These are phyloP conservation scores for Trametes hirsuta DNA, from an alignment of 1,284 basidiomycete species.

Conservation along the genomic window DNA sequence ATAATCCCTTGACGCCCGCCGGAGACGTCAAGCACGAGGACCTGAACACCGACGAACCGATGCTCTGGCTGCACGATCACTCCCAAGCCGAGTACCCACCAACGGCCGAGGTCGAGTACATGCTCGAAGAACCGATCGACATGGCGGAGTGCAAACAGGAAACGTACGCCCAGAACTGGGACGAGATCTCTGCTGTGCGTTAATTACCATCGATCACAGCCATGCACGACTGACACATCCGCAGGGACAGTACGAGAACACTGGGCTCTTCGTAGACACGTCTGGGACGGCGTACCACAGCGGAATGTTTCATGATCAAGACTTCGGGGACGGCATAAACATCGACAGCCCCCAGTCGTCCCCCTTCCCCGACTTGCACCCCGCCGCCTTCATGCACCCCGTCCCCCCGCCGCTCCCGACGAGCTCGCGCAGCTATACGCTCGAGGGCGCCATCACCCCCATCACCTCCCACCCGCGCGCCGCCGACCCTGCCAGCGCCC, in stretches of 20 bases:
- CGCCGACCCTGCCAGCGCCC: neutral
- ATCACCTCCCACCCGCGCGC: neutral
- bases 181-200: neutral
- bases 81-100: neutral
- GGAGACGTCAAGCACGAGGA: no score
- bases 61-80: neutral
- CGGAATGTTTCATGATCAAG: neutral
- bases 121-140: neutral
- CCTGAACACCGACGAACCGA: no score
- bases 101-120: neutral
- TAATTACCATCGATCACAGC: no score
- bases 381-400: neutral
- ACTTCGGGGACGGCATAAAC: neutral
- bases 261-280: constrained; percentile 5
- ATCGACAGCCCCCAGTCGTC: constrained; percentile 2
- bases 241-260: neutral
- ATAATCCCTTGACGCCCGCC: no score
- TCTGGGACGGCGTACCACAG: neutral
- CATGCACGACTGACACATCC: neutral
- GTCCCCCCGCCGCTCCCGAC: constrained; percentile 4
- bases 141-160: neutral
- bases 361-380: neutral
- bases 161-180: neutral
- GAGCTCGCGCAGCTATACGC: constrained; percentile 23
- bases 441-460: constrained; percentile 26